These are phyloP conservation scores for Lentinula detonsa DNA, from an alignment of 768 basidiomycete genomes.

Conservation along the genomic window DNA sequence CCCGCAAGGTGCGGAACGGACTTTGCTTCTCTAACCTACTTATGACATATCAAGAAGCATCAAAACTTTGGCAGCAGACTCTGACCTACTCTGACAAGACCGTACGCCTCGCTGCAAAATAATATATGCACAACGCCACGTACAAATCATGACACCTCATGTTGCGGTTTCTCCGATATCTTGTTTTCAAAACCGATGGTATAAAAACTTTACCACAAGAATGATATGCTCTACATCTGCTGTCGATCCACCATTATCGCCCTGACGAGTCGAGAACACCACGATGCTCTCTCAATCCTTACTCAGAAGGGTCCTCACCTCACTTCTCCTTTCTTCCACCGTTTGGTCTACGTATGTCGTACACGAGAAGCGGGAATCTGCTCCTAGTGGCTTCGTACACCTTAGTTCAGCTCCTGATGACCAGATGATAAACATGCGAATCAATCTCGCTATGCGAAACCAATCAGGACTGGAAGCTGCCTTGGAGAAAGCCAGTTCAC, in stretches of 20 bases:
- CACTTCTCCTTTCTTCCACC: background rate
- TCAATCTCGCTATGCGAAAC: background rate
- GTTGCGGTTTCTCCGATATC: background rate
- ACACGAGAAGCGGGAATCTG: background rate
- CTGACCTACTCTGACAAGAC: background rate
- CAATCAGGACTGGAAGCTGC: background rate
- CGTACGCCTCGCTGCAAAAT: background rate
- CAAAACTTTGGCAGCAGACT: background rate
- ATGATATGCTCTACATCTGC: background rate
- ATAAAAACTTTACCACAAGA: background rate
- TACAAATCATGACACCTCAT: background rate
- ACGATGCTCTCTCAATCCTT: background rate
- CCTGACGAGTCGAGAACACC: background rate
- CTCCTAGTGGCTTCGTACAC: background rate
- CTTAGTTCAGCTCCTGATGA: background rate
- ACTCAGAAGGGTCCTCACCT: background rate
- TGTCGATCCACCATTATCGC: background rate
- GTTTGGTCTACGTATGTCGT: background rate
- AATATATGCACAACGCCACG: background rate
- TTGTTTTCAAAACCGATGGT: background rate
- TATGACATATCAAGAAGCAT: background rate
- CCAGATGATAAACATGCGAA: background rate
- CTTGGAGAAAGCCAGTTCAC: slow-evolving; percentile 7
- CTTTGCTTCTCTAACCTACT: background rate
- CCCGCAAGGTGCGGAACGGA: too few species aligned